Percentiles rank a stretch among this genome's conserved stretches.
These are phyloP conservation scores for Cardiospermum halicacabum DNA, from an alignment of 345 rosid species.

Conservation along the genomic window DNA sequence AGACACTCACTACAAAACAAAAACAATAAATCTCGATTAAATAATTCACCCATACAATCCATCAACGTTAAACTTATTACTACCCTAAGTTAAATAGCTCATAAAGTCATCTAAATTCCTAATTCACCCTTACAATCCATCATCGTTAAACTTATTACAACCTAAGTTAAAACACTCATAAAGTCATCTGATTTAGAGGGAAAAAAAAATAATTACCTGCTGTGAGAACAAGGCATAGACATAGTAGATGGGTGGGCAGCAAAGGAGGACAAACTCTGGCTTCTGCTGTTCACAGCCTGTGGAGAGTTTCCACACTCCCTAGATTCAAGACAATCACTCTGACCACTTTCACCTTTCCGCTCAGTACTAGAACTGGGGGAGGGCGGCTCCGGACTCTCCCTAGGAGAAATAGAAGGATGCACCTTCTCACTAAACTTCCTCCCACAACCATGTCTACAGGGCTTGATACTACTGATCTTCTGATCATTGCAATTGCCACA, in stretches of 20 bases:
- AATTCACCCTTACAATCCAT: background rate
- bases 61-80: background rate
- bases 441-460: constrained; percentile 47
- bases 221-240: constrained; percentile 44
- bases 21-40: background rate
- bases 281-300: constrained; percentile 27
- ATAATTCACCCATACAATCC: background rate
- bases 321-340: constrained; percentile 44
- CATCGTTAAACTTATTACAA: background rate
- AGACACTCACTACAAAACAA: background rate
- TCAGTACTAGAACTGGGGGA: constrained; percentile 38
- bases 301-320: constrained; percentile 45
- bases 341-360: constrained; percentile 22
- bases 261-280: constrained; percentile 39
- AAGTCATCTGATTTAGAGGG: too few relatives aligned
- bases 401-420: constrained; percentile 55
- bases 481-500: constrained; percentile 42
- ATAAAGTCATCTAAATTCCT: background rate
- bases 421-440: constrained; percentile 64
- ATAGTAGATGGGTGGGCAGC: constrained; percentile 35
- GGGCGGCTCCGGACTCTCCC: constrained; percentile 64
- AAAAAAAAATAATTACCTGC: constrained; percentile 47
- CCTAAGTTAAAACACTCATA: background rate
- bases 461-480: constrained; percentile 26
- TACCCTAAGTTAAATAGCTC: background rate